Base-by-base conservation (phyloP, 2,329 filamentous ascomycete species). In the Arthrobotrys pseudoclavata region DNA sequence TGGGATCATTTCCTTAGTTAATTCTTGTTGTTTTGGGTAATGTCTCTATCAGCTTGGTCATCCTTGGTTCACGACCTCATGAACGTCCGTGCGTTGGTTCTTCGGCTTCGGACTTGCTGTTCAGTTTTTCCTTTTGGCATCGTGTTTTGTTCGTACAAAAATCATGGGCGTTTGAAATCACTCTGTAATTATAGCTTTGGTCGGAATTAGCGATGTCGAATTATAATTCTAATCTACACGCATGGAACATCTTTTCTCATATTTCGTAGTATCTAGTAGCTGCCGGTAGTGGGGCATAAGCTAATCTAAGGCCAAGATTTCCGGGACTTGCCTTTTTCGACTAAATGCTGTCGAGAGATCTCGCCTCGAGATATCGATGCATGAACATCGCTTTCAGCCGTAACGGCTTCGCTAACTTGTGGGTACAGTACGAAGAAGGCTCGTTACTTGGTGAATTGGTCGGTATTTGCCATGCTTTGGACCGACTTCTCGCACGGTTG, bases 151-250 rank as follows among this genome's bases (percentile, higher is more conserved):
- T 63, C 29, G 48, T 37, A 55, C 55, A 77, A 77, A 71, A 70
- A 76, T 63, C 45, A 64, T 71, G 61, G 64, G 67, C 74, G 74
- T 77, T 76, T 63, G 66, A 76, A 69, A 67, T 67, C 37, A 37
- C 52, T 68, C 31, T 77, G 74, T 77, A 77, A 77, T 70, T 71
- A 71, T 77, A 77, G 52, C 61, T 66, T 57, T 67, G 61, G 62
- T 77, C 68, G 66, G 67, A 70, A 71, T 67, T 64, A 55, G 67
- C 67, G 67, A 68, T 77, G 48, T 77, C 52, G 67, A 66, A 77
- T 71, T 68, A 77, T 77, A 77, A 77, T 77, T 77, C 48, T 77
- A 77, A 77, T 77, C 62, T 69, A 69, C 31, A 77, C 64, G 66
- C 72, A 76, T 66, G 3, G 13, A 53, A 63, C 50, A 77, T 53